phyloP scores from a whole-genome alignment of 345 rosid species.

The Reutealis trisperma region DNA sequence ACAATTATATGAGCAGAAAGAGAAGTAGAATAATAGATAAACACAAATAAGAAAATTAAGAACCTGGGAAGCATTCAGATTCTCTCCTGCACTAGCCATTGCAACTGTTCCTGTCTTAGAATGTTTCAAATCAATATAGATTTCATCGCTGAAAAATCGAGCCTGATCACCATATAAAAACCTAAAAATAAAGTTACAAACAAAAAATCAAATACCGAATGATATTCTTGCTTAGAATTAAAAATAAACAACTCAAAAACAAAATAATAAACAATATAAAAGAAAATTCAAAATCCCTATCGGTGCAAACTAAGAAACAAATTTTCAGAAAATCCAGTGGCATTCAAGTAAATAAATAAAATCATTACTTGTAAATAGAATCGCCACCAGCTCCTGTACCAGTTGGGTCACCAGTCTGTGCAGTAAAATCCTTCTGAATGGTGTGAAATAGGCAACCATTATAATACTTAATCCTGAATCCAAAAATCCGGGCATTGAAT shows the following conservation, averaged over 20 bases:
- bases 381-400: slow-evolving; percentile 85
- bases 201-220: not conserved
- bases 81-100: slow-evolving; percentile 97
- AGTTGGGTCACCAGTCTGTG: slow-evolving; percentile 83
- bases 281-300: too few relatives aligned
- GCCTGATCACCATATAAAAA: slow-evolving; percentile 89
- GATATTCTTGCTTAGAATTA: not conserved
- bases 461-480: slow-evolving; percentile 78
- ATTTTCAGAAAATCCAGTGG: not conserved
- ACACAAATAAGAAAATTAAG: slow-evolving; percentile 2
- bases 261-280: not conserved
- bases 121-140: slow-evolving; percentile 85
- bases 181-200: slow-evolving; percentile 38
- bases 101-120: slow-evolving; percentile 81
- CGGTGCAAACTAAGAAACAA: not conserved
- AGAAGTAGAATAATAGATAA: not conserved
- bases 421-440: slow-evolving; percentile 88
- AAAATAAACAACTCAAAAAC: slow-evolving; percentile 1
- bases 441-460: slow-evolving; percentile 85
- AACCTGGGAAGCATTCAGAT: slow-evolving; percentile 98
- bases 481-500: not conserved
- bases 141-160: slow-evolving; percentile 84
- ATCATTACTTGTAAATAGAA: slow-evolving; percentile 76
- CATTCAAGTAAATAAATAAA: not conserved
- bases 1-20: slow-evolving; percentile 19